Percentiles rank a stretch among this genome's conserved stretches.
Evolutionary conservation across 2,329 filamentous ascomycete genomes (phyloP).

Genomic region (Claviceps africana): DNA sequence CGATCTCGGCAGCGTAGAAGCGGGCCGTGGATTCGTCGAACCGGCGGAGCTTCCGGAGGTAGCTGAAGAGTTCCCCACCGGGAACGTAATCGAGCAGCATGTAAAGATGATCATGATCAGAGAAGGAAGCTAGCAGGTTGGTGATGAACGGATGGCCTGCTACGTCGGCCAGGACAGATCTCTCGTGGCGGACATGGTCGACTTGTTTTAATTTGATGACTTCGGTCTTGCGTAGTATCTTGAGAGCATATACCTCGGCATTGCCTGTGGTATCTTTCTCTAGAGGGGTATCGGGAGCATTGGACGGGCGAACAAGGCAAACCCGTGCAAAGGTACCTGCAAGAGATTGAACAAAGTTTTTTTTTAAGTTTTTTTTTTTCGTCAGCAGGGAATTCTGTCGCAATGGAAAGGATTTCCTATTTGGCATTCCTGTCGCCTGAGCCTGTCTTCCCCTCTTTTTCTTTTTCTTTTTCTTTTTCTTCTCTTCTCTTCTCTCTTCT

Average conservation of each 20-base stretch:
- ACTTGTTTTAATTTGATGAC: conserved; percentile 76
- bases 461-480: too few relatives aligned
- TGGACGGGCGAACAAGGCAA: conserved; percentile 57
- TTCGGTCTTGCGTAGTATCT: conserved; percentile 60
- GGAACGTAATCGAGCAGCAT: conserved; percentile 76
- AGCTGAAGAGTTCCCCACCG: conserved; percentile 74
- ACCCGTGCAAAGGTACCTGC: conserved; percentile 69
- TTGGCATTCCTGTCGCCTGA: background rate
- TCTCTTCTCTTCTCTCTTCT: too few relatives aligned
- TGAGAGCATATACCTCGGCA: conserved; percentile 58
- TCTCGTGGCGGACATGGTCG: conserved; percentile 75
- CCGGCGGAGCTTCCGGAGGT: conserved; percentile 60
- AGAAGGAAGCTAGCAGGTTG: conserved; percentile 62
- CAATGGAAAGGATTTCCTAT: background rate
- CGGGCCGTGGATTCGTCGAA: conserved; percentile 67
- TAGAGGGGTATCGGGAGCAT: conserved; percentile 23
- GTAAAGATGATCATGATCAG: conserved; percentile 65
- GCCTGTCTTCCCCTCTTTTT: background rate
- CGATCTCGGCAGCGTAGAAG: conserved; percentile 76
- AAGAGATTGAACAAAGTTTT: background rate
- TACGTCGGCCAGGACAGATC: conserved; percentile 61
- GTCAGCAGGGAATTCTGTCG: background rate
- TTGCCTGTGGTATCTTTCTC: conserved; percentile 17
- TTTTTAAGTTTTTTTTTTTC: too few relatives aligned
- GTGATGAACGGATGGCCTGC: conserved; percentile 77